phyloP scores from a whole-genome alignment of 441 rosid genomes.

The Brassica balearica region DNA sequence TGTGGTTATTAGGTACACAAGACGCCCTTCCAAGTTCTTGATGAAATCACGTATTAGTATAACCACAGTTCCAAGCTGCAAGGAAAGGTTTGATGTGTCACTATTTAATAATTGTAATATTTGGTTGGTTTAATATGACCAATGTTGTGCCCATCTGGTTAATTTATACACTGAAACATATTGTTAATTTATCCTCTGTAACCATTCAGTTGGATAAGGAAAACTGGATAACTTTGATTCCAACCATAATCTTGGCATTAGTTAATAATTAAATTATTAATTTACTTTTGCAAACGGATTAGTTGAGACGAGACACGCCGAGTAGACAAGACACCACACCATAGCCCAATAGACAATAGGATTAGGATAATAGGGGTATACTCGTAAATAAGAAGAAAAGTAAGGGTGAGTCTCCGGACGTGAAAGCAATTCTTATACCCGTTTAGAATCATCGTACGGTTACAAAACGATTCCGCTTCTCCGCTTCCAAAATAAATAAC shows the following conservation, averaged over 20 bases:
- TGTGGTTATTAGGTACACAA: slow-evolving; percentile 1
- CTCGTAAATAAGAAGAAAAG: slow-evolving; percentile 36
- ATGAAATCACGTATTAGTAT: slow-evolving; percentile 81
- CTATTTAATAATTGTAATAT: slow-evolving; percentile 25
- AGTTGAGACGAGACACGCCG: slow-evolving; percentile 11
- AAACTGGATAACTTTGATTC: neutral
- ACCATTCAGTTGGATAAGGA: neutral
- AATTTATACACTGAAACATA: neutral
- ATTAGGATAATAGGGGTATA: slow-evolving; percentile 27
- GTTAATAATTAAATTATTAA: neutral
- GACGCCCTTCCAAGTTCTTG: slow-evolving; percentile 60
- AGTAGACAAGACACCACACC: neutral
- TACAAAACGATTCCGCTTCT: slow-evolving; percentile 61
- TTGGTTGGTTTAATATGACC: neutral
- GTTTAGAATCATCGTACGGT: slow-evolving; percentile 41
- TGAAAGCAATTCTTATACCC: slow-evolving; percentile 28
- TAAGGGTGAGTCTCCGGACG: slow-evolving; percentile 36
- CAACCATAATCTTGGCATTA: neutral
- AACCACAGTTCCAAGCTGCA: neutral
- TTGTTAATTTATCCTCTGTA: neutral
- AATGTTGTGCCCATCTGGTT: neutral
- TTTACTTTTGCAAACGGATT: neutral
- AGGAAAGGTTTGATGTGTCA: neutral
- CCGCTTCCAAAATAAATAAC: slow-evolving; percentile 62
- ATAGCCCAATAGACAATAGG: slow-evolving; percentile 13